Conservation (phyloP, 768 basidiomycete genomes). For the Calocybe gangraenosa region DNA sequence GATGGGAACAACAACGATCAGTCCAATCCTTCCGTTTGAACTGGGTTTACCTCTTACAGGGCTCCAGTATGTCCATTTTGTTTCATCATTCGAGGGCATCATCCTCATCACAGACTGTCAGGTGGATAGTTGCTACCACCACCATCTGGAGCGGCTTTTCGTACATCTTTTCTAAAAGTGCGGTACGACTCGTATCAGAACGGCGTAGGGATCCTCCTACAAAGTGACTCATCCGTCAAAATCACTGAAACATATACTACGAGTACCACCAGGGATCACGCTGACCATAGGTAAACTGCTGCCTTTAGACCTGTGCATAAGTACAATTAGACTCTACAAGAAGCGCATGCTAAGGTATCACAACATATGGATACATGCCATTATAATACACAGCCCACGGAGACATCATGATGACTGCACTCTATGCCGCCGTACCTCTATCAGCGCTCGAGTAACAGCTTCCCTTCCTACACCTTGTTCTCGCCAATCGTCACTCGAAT, state of each 20-base stretch:
- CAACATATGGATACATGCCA: conserved; percentile 9
- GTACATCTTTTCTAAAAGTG: conserved; percentile 73
- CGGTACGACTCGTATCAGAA: conserved; percentile 56
- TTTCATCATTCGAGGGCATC: neutral
- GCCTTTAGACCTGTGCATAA: neutral
- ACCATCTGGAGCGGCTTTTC: conserved; percentile 91
- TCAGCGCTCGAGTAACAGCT: conserved; percentile 59
- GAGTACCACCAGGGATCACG: too few species aligned
- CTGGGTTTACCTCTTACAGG: conserved; percentile 51
- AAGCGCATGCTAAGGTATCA: conserved; percentile 5
- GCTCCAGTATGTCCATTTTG: conserved; percentile 60
- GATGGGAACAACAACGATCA: conserved; percentile 86
- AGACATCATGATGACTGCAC: conserved; percentile 19
- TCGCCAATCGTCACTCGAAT: conserved; percentile 59
- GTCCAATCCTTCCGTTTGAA: conserved; percentile 69
- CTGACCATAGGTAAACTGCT: too few species aligned
- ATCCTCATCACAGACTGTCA: conserved; percentile 25
- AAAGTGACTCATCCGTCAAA: conserved; percentile 6
- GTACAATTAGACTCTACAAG: conserved; percentile 5
- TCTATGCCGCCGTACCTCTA: conserved; percentile 63
- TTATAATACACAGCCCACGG: conserved; percentile 8
- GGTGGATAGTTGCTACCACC: conserved; percentile 84
- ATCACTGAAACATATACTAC: too few species aligned
- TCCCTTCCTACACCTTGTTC: conserved; percentile 57
- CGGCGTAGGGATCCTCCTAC: conserved; percentile 25